Conservation (phyloP, 2,329 filamentous ascomycete species). For the Botrytis byssoidea region DNA sequence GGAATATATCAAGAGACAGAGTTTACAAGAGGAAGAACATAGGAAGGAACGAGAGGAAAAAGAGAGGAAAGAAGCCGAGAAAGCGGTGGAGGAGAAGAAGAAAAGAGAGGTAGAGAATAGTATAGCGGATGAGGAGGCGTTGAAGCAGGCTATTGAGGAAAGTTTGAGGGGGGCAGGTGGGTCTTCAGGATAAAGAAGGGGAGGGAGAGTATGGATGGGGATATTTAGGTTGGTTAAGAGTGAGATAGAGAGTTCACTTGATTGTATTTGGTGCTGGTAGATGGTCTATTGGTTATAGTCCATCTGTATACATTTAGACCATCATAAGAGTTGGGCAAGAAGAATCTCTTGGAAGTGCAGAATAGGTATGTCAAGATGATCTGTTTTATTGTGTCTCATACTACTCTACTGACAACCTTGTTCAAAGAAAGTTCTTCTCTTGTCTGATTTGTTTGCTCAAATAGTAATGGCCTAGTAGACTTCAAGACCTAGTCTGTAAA, state of each 20-base stretch:
- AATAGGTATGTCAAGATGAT: not conserved
- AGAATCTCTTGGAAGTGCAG: too few relatives aligned
- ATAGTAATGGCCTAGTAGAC: too few relatives aligned
- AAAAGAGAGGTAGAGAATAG: conserved; percentile 23
- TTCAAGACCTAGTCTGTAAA: not conserved
- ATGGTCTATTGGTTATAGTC: too few relatives aligned
- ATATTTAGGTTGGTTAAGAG: not conserved
- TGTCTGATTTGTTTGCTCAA: too few relatives aligned
- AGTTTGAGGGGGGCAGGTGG: conserved; percentile 47
- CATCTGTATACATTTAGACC: too few relatives aligned
- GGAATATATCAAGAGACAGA: conserved; percentile 77
- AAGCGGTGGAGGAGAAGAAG: conserved; percentile 15
- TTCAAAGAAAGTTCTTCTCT: too few relatives aligned
- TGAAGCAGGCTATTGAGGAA: conserved; percentile 54
- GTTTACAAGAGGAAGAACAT: conserved; percentile 64
- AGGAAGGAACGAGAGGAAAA: conserved; percentile 23
- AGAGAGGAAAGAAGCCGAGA: not conserved
- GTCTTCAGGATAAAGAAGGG: not conserved
- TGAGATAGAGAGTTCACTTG: too few relatives aligned
- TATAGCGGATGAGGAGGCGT: conserved; percentile 54
- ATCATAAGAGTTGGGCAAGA: too few relatives aligned
- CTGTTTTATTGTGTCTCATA: fast-evolving
- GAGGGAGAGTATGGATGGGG: not conserved
- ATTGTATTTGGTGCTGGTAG: too few relatives aligned
- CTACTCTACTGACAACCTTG: not conserved